Evolutionary conservation across 163 green algal species (phyloP), one percentile per base, ranked within the genome.

Genomic region (Chlamydomonas reinhardtii): DNA sequence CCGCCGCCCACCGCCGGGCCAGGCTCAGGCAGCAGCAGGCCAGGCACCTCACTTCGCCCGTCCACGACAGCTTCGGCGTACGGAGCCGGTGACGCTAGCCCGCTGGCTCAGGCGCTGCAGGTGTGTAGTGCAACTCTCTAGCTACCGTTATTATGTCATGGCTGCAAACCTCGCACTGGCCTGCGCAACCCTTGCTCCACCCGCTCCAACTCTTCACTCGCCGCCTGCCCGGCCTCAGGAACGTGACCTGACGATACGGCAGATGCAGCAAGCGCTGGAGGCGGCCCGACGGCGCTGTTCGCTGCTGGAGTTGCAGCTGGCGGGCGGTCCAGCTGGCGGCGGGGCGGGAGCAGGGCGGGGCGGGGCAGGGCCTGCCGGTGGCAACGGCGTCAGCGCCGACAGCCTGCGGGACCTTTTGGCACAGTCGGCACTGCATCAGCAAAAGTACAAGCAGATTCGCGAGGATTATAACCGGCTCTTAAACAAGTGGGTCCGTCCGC

Each of bases 381-480:
- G 43, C n/a, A 27, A 71, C 31, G 69, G 72, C 27, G 37, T 76
- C 24, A 82, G 81, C 69, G 29, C 82, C 5, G 64, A 80, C 32
- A 81, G 84, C 70, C 31, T 89, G 59, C 48, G 76, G 8, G 85
- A 90, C 20, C 68, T 90, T n/a, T 27, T 90, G 35, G 89, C 81
- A 9, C 89, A 91, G 71, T 91, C 85, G 2, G 48, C 86, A 31
- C 43, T 91, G 54, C 89, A 92, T 65, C 86, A 86, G 64, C 54
- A 82, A 22, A 87, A 90, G 71, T 93, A 93, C 70, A 82, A 81
- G 54, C 86, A 93, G 62, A 93, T 93, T 4, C 90, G 90, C 1
- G 80, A 91, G 31, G 87, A 93, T 64, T 93, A 93, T 86, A 90
- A 90, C 74, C 78, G 83, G 2, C 78, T 93, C 39, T 74, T 93